These are phyloP conservation scores for Tetramitus jugosus DNA, from an alignment of 208 protist genomes.

Conservation along the genomic window DNA sequence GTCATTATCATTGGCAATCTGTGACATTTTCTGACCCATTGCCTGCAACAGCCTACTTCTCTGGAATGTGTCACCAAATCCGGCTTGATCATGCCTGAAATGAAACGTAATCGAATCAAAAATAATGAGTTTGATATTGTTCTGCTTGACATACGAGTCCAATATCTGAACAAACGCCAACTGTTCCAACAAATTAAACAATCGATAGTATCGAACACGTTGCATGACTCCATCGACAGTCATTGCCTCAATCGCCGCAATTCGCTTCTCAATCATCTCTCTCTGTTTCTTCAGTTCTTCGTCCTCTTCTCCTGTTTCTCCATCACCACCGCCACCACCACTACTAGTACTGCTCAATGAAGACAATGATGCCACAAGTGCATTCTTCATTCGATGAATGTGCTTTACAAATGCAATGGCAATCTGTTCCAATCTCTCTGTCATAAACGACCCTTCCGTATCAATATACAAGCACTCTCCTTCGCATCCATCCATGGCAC, in stretches of 20 bases:
- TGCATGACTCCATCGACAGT: constrained; percentile 53
- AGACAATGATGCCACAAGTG: constrained; percentile 29
- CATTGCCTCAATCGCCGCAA: constrained; percentile 23
- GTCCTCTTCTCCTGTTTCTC: too few species aligned
- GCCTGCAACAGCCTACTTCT: constrained; percentile 50
- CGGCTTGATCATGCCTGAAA: constrained; percentile 50
- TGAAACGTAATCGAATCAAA: constrained; percentile 74
- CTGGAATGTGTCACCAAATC: neutral
- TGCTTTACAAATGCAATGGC: constrained; percentile 52
- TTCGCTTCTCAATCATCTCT: too few species aligned
- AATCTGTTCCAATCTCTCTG: constrained; percentile 59
- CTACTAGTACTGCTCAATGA: too few species aligned
- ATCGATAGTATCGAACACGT: constrained; percentile 55
- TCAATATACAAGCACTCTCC: constrained; percentile 69
- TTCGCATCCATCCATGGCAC: constrained; percentile 54
- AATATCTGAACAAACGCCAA: constrained; percentile 54
- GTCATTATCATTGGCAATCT: constrained; percentile 39
- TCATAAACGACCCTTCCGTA: constrained; percentile 76
- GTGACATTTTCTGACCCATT: constrained; percentile 49
- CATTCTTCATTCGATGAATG: constrained; percentile 38
- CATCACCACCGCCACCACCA: neutral
- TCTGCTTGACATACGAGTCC: constrained; percentile 27
- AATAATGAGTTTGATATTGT: constrained; percentile 51
- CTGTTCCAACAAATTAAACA: constrained; percentile 50
- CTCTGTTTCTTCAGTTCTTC: too few species aligned